Evolutionary conservation across 208 protist species (phyloP), one percentile per base, ranked within the genome.

Genomic region (Crithidia fasciculata): DNA sequence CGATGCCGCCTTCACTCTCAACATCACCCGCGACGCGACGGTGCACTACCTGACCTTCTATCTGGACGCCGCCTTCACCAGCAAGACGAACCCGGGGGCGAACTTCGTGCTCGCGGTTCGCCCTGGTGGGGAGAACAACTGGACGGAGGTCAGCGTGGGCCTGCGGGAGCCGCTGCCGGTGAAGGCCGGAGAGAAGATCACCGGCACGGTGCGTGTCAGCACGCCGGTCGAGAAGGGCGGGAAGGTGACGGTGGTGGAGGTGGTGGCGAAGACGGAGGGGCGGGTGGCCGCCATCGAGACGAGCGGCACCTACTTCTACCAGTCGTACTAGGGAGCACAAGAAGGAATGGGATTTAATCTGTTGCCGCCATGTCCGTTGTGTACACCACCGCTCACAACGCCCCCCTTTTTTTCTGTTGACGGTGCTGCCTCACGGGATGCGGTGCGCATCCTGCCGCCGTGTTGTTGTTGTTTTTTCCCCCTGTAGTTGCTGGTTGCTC

Each of bases 41-140:
- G 75, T 96, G 39, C 86, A 96, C 83, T 96, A 86, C 80, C 80
- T 96, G 52, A 96, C 88, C 60, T 93, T 96, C 55, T 96, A 86
- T 75, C 78, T 95, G 16, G 88, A 95, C 72, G 87, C 89, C 50
- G 80, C 76, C 50, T 96, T 95, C 77, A 87, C 84, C 36, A 94
- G 85, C 68, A 81, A 72, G 66, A 77, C 77, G 18, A 83, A 95
- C 74, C 77, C 83, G 2, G 92, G 90, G 16, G 86, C 88, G n/a
- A 95, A 95, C 83, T 96, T 96, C 64, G 84, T 95, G 4, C 69
- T 96, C n/a, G 85, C 88, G 47, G 85, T 95, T 41, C 79, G 80
- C 56, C 92, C 90, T 28, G 92, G 92, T 19, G 88, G 90, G 16
- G 78, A 71, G 28, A 95, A 92, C 65, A 76, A 69, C 45, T 96